Conservation (phyloP, 495 filamentous ascomycete genomes). For the Aspergillus incahuasiensis region DNA sequence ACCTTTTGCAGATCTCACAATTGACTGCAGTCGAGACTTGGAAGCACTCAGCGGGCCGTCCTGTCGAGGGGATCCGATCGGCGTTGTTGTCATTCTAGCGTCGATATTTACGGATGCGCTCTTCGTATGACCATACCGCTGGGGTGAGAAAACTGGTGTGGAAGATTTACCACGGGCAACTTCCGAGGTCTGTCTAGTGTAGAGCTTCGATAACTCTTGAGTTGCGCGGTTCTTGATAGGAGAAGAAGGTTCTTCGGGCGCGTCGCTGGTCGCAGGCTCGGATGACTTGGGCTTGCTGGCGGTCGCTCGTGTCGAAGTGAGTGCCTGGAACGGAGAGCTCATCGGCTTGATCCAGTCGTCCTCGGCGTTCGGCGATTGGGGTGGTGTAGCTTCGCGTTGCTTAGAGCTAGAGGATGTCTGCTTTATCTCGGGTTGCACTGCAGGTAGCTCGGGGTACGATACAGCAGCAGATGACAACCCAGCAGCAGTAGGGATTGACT, state of each 20-base stretch:
- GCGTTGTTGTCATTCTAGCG: slow-evolving; percentile 53
- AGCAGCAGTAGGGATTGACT: slow-evolving; percentile 57
- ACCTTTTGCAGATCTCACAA: slow-evolving; percentile 78
- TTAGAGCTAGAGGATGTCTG: slow-evolving; percentile 24
- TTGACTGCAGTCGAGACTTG: slow-evolving; percentile 81
- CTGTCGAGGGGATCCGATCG: slow-evolving; percentile 66
- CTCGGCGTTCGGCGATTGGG: slow-evolving; percentile 52
- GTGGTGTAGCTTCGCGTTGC: slow-evolving; percentile 19
- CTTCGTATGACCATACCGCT: slow-evolving; percentile 52
- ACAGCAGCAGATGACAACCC: slow-evolving; percentile 36
- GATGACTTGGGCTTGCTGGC: slow-evolving; percentile 56
- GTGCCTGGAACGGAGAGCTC: slow-evolving; percentile 39
- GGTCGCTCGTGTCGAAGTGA: slow-evolving; percentile 47
- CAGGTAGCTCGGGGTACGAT: slow-evolving; percentile 53
- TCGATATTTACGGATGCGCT: slow-evolving; percentile 56
- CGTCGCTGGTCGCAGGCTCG: slow-evolving; percentile 12
- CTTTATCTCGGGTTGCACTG: slow-evolving; percentile 35
- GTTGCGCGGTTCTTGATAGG: slow-evolving; percentile 1
- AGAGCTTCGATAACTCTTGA: background rate
- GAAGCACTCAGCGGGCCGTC: slow-evolving; percentile 83
- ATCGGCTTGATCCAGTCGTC: slow-evolving; percentile 83
- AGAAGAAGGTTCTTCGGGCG: slow-evolving; percentile 11
- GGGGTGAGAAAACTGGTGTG: slow-evolving; percentile 40
- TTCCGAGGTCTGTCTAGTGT: slow-evolving; percentile 18
- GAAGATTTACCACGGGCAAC: slow-evolving; percentile 41